Percentiles rank a stretch among this genome's conserved stretches.
These are phyloP conservation scores for Meripilus lineatus DNA, from an alignment of 1,284 basidiomycete species.

Conservation along the genomic window DNA sequence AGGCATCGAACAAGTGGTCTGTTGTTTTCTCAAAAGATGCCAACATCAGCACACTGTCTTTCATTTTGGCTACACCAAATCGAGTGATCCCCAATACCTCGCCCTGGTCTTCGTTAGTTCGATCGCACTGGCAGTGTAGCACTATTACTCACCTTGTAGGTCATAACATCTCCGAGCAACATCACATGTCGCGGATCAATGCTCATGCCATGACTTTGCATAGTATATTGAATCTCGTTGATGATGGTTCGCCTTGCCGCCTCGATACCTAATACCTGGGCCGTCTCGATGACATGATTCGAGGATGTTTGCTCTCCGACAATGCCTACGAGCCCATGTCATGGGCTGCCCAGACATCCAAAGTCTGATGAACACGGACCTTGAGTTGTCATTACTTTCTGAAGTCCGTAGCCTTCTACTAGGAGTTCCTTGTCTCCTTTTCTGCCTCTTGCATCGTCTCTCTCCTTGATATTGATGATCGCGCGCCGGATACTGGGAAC, in stretches of 20 bases:
- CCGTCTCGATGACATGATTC: constrained; percentile 97
- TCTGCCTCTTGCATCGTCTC: constrained; percentile 67
- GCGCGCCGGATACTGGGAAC: constrained; percentile 83
- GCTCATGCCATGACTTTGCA: constrained; percentile 97
- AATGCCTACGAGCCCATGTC: constrained; percentile 75
- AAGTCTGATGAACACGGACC: constrained; percentile 63
- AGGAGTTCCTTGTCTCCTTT: constrained; percentile 85
- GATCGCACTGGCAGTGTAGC: too few relatives aligned
- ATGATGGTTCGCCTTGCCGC: constrained; percentile 94
- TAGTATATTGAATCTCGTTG: constrained; percentile 97
- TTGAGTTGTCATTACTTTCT: constrained; percentile 97
- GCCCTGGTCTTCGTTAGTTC: too few relatives aligned
- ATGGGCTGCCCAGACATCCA: background rate
- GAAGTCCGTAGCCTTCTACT: constrained; percentile 96
- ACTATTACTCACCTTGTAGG: constrained; percentile 72
- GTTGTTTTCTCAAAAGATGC: constrained; percentile 99
- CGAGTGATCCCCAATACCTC: constrained; percentile 98
- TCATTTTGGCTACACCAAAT: constrained; percentile 99
- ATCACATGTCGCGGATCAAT: constrained; percentile 99
- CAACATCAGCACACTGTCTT: constrained; percentile 98
- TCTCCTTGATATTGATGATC: constrained; percentile 89
- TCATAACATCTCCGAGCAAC: constrained; percentile 98
- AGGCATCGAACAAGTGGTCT: constrained; percentile 97
- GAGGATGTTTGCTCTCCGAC: constrained; percentile 90
- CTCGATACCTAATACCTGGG: constrained; percentile 94